Conservation (phyloP, 306 rosid genomes). For the Styphnolobium japonicum region DNA sequence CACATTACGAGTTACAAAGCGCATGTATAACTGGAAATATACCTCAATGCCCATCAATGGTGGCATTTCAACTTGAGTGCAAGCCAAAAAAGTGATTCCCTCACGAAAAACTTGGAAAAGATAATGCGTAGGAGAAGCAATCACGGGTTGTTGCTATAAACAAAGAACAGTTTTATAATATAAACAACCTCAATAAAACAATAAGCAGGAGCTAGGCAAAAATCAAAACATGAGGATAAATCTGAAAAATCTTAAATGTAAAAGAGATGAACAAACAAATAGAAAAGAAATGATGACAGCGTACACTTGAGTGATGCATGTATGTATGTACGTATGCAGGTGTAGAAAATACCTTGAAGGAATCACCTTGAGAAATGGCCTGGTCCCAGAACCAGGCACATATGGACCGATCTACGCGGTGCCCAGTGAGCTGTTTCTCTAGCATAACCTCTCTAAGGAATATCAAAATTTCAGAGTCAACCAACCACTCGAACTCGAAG, state of each 20-base stretch:
- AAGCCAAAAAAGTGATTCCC: constrained; percentile 92
- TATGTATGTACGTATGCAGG: too few species aligned
- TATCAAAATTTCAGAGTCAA: constrained; percentile 9
- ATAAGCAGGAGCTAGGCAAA: neutral
- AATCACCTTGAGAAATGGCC: constrained; percentile 69
- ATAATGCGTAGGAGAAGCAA: constrained; percentile 97
- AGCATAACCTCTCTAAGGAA: constrained; percentile 81
- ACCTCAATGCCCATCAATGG: constrained; percentile 98
- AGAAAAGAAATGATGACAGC: neutral
- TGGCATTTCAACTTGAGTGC: constrained; percentile 97
- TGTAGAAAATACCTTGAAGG: constrained; percentile 61
- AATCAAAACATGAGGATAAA: neutral
- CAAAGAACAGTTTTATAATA: neutral
- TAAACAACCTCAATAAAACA: neutral
- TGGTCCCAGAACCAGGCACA: constrained; percentile 95
- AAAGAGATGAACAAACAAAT: neutral
- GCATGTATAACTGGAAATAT: neutral
- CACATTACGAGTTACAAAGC: neutral
- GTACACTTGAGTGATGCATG: too few species aligned
- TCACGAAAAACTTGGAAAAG: constrained; percentile 86
- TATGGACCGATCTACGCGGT: constrained; percentile 94
- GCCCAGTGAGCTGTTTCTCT: constrained; percentile 95
- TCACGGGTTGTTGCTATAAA: constrained; percentile 74
- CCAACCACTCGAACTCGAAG: neutral
- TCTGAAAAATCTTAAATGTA: neutral